Conservation (phyloP, 139 green algal genomes). For the Asterochloris erici region DNA sequence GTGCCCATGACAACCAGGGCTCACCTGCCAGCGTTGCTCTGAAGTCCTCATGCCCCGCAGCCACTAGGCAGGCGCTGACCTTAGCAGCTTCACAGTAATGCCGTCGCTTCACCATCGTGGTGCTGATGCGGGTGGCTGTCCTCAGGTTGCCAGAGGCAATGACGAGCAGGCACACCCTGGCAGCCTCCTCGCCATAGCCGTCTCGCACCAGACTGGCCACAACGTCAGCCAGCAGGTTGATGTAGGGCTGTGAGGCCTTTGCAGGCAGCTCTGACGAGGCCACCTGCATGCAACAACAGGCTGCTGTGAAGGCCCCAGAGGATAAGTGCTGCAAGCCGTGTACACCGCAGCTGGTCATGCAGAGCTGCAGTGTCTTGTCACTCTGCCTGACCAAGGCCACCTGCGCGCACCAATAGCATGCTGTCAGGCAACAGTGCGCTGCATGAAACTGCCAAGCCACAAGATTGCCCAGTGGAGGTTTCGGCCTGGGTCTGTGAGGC, state of each 20-base stretch:
- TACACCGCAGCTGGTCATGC: too few relatives aligned
- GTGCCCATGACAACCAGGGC: too few relatives aligned
- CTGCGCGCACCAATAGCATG: too few relatives aligned
- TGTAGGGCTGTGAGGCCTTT: neutral
- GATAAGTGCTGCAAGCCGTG: too few relatives aligned
- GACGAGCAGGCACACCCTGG: slow-evolving; percentile 8
- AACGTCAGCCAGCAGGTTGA: slow-evolving; percentile 11
- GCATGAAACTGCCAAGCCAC: too few relatives aligned
- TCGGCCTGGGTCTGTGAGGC: too few relatives aligned
- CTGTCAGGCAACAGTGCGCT: too few relatives aligned
- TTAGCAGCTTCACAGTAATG: slow-evolving; percentile 6
- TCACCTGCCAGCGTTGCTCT: neutral
- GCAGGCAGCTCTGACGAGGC: neutral
- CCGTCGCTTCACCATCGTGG: slow-evolving; percentile 8
- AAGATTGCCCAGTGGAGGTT: too few relatives aligned
- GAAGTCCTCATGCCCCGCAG: slow-evolving; percentile 6
- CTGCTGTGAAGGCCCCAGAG: too few relatives aligned
- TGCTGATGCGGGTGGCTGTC: neutral
- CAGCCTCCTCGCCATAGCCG: neutral
- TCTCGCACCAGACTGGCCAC: neutral
- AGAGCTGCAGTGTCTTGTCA: too few relatives aligned
- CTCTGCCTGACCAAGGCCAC: too few relatives aligned
- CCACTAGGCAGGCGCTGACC: slow-evolving; percentile 3
- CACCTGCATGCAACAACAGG: too few relatives aligned
- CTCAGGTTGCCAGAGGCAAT: slow-evolving; percentile 3